Base-by-base conservation (phyloP, 2,329 filamentous ascomycete species). In the Xylariaceae sp. region DNA sequence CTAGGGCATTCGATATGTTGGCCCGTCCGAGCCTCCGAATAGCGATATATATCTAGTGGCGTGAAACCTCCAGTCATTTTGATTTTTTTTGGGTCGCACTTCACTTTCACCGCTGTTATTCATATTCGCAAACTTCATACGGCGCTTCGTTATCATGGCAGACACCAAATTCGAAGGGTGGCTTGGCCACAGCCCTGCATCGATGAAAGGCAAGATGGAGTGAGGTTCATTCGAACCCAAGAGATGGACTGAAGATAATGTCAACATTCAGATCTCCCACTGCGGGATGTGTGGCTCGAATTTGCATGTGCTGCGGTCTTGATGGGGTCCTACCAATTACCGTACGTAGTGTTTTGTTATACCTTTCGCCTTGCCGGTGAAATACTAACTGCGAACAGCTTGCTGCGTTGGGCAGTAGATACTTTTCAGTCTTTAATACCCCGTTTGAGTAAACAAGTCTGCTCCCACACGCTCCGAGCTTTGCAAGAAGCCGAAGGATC, bases 201-300 rank as follows among this genome's bases (percentile, higher is more conserved):
- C 74, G 18, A 70, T 65, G 55, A 65, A 80, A 5, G 78, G 78
- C 49, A 79, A 80, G 49, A 80, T 81, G 78, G 65, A 72, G 30
- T 81, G 79, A 78, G 71, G 71, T 39, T 70, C 78, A 52, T 86
- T 79, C 51, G 74, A 83, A 68, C 83, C 83, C 36, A 87, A 87
- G 73, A 69, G 72, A n/a, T 87, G 82, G 79, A 78, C 83, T 42
- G 84, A 87, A 65, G 79, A 76, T 22, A 83, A 87, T 57, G 70
- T 88, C 50, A 84, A 87, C 63, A 84, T 88, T 61, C 74, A 80
- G 63, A 71, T 88, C 58, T 79, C 80, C 2, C 83, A 86, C 71
- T 86, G 83, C 63, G 84, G 84, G 56, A 78, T 87, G 58, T 87
- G 84, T 65, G 84, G 81, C 51, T 79, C 77, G 0, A 83, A 86